A percentile compares a stretch with the other conserved stretches of the same genome.
phyloP scores from a whole-genome alignment of 2,329 filamentous ascomycete genomes.

The Claviceps digitariae region DNA sequence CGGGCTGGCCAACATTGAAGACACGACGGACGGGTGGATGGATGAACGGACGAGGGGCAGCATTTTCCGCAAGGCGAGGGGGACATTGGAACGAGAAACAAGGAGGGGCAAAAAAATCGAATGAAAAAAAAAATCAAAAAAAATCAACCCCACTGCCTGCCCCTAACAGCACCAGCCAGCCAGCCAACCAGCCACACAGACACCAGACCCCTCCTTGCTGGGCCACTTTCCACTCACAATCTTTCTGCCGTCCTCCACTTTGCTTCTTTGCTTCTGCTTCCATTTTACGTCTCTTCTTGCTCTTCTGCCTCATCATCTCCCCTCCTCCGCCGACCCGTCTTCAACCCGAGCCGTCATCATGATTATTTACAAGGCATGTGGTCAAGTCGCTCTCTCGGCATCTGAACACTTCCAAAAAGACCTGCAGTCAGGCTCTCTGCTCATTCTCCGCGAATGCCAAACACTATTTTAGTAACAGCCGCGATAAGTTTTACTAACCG shows the following conservation, averaged over 20 bases:
- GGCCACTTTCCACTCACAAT: not conserved
- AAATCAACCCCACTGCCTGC: not conserved
- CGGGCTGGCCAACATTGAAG: not conserved
- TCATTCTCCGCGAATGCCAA: conserved; percentile 1
- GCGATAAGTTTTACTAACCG: conserved; percentile 10
- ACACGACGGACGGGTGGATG: not conserved
- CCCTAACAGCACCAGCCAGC: too few relatives aligned
- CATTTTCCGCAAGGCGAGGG: not conserved
- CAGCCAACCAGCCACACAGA: not conserved
- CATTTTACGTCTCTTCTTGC: not conserved
- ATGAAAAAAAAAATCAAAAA: not conserved
- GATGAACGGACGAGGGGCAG: not conserved
- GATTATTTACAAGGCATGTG: conserved; percentile 57
- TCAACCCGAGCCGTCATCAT: conserved; percentile 40
- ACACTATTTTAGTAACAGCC: not conserved
- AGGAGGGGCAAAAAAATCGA: not conserved
- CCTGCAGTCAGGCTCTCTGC: conserved; percentile 8
- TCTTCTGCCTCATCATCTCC: conserved; percentile 8
- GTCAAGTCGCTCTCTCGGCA: not conserved
- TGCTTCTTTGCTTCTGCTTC: not conserved
- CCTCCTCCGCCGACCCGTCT: conserved; percentile 8
- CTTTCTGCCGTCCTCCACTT: not conserved
- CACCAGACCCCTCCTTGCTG: not conserved
- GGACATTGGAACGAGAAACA: too few relatives aligned
- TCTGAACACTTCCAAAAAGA: not conserved